These are phyloP conservation scores for Trametes versicolor DNA, from an alignment of 1,284 basidiomycete genomes.

Conservation along the genomic window DNA sequence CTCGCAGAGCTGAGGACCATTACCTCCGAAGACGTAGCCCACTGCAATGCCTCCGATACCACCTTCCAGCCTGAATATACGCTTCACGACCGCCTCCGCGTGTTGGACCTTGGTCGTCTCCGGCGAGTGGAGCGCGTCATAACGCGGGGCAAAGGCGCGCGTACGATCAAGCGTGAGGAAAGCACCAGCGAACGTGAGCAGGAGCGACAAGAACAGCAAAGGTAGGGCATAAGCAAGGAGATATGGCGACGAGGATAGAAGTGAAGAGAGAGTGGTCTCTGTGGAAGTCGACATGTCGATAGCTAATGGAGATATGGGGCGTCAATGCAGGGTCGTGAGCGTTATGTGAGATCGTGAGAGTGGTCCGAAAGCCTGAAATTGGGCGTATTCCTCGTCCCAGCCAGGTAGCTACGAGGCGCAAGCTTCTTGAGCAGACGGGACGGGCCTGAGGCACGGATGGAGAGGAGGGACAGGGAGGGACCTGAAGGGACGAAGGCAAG, in stretches of 20 bases:
- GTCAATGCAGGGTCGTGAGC: not conserved
- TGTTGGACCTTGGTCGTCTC: constrained; percentile 43
- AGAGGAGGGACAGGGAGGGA: constrained; percentile 5
- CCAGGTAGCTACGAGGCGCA: not conserved
- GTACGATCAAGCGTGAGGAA: constrained; percentile 76
- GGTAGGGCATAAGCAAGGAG: constrained; percentile 64
- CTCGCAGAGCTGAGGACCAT: constrained; percentile 31
- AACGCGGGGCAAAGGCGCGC: constrained; percentile 62
- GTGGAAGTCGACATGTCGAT: constrained; percentile 32
- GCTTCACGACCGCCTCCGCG: constrained; percentile 41
- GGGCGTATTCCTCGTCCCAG: not conserved
- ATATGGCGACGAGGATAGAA: constrained; percentile 40
- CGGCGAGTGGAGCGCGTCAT: constrained; percentile 42
- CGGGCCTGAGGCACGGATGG: not conserved
- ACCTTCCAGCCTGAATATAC: constrained; percentile 58
- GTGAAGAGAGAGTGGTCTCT: constrained; percentile 35
- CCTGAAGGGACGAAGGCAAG: not conserved
- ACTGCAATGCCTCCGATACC: constrained; percentile 67
- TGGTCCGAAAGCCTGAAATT: not conserved
- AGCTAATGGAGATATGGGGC: constrained; percentile 24
- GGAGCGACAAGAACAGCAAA: constrained; percentile 59
- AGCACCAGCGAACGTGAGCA: constrained; percentile 68
- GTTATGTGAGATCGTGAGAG: constrained; percentile 10
- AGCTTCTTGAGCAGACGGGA: constrained; percentile 1
- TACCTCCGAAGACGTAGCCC: constrained; percentile 71